Percentiles rank a stretch among this genome's conserved stretches.
These are phyloP conservation scores for Cryphonectria carpinicola DNA, from an alignment of 2,329 filamentous ascomycete species.

Conservation along the genomic window DNA sequence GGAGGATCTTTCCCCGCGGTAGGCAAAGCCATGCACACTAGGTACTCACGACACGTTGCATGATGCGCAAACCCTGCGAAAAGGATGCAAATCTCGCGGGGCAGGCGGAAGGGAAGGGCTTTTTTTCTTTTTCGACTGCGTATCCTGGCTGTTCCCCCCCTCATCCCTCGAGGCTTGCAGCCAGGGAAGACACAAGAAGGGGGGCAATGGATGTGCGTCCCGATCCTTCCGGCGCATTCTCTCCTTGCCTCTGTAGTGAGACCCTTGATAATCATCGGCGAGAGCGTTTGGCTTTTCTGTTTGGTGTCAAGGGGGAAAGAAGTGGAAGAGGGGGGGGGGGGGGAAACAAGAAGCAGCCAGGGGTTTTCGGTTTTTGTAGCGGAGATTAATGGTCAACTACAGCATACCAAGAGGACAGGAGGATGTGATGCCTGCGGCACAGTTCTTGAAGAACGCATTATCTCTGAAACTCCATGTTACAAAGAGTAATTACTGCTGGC, in stretches of 20 bases:
- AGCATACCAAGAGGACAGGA: background rate
- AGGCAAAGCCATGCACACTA: background rate
- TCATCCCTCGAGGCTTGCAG: background rate
- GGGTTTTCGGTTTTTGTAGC: no score
- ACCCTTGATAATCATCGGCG: background rate
- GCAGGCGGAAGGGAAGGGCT: background rate
- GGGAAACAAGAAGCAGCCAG: no score
- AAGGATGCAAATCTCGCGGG: background rate
- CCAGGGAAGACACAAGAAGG: background rate
- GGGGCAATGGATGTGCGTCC: background rate
- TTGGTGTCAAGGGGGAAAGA: background rate
- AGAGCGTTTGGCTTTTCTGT: background rate
- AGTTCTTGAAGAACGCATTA: background rate
- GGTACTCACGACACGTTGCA: background rate
- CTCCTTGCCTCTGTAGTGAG: background rate
- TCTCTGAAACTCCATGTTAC: background rate
- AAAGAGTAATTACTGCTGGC: background rate
- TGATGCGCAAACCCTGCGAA: background rate
- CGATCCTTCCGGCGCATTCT: background rate
- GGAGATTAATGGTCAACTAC: no score
- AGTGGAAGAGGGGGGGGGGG: no score
- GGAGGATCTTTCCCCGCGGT: background rate
- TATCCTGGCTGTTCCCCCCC: background rate
- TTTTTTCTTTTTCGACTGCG: no score
- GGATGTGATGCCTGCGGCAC: background rate